Percentiles rank a stretch among this genome's conserved stretches.
Evolutionary conservation across 1,284 basidiomycete genomes (phyloP).

Genomic region (Ceraceosorus guamensis): DNA sequence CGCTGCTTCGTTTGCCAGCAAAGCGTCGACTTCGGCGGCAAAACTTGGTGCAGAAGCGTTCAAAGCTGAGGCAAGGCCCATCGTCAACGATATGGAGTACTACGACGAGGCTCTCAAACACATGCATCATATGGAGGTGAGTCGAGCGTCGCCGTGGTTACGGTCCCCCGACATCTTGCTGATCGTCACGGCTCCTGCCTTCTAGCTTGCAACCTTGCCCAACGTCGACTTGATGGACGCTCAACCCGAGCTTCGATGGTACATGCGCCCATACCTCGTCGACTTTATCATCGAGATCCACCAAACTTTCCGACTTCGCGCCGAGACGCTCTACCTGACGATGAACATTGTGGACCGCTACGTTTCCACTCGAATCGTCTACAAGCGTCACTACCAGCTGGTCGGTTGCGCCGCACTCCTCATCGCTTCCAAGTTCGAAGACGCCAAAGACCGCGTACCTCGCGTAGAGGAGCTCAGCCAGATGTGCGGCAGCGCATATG

Average conservation of each 20-base stretch:
- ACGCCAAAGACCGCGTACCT: constrained; percentile 95
- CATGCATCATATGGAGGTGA: constrained; percentile 96
- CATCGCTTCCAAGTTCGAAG: constrained; percentile 99
- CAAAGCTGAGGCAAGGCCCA: constrained; percentile 7
- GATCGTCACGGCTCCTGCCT: constrained; percentile 1
- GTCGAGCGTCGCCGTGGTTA: constrained; percentile 45
- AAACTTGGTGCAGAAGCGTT: not conserved
- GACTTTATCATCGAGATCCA: constrained; percentile 99
- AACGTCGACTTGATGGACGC: constrained; percentile 92
- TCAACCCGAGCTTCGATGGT: constrained; percentile 79
- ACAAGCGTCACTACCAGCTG: constrained; percentile 98
- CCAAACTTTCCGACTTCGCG: constrained; percentile 77
- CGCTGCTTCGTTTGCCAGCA: not conserved
- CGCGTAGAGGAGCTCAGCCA: constrained; percentile 85
- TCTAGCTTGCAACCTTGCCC: constrained; percentile 72
- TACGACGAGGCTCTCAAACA: constrained; percentile 82
- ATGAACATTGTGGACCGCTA: constrained; percentile 99
- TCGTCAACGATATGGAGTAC: constrained; percentile 78
- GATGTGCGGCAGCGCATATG: constrained; percentile 90
- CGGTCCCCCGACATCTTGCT: constrained; percentile 12
- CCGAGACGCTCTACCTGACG: constrained; percentile 95
- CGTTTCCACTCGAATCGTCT: constrained; percentile 94
- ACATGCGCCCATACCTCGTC: constrained; percentile 96
- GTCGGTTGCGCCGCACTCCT: constrained; percentile 96
- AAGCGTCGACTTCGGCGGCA: not conserved